Evolutionary conservation across 1,139 yeast genomes (phyloP).

Genomic region (Geotrichum australiense): DNA sequence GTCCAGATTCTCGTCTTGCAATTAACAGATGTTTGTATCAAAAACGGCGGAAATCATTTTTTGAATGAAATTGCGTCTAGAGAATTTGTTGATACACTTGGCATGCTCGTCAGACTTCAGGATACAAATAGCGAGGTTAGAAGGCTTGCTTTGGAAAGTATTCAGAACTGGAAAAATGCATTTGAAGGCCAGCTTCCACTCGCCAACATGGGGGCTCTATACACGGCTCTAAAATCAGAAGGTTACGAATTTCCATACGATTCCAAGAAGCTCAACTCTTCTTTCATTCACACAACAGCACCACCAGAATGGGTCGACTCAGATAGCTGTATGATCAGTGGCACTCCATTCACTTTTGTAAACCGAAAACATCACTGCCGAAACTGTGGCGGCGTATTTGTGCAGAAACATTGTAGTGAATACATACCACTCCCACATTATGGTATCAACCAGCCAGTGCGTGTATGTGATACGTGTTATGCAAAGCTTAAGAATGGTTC

Average conservation of each 20-base stretch:
- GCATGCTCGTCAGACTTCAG: conserved; percentile 32
- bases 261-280: conserved; percentile 35
- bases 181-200: conserved; percentile 66
- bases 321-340: conserved; percentile 93
- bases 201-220: conserved; percentile 56
- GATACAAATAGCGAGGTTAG: conserved; percentile 52
- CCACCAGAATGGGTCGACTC: conserved; percentile 99
- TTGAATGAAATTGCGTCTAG: conserved; percentile 71
- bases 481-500: conserved; percentile 41
- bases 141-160: conserved; percentile 49
- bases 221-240: conserved; percentile 49
- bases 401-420: conserved; percentile 75
- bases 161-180: conserved; percentile 73
- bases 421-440: conserved; percentile 65
- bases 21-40: conserved; percentile 77
- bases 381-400: conserved; percentile 92
- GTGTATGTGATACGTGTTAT: conserved; percentile 90
- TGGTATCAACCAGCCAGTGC: conserved; percentile 82
- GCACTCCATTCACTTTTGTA: conserved; percentile 67
- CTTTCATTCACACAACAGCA: conserved; percentile 76
- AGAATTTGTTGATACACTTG: conserved; percentile 70
- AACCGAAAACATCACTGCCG: conserved; percentile 95
- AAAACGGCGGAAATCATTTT: conserved; percentile 88
- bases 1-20: conserved; percentile 67
- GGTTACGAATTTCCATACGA: conserved; percentile 59